Base-by-base conservation (phyloP, 2,329 filamentous ascomycete species). In the Colletotrichum destructivum region DNA sequence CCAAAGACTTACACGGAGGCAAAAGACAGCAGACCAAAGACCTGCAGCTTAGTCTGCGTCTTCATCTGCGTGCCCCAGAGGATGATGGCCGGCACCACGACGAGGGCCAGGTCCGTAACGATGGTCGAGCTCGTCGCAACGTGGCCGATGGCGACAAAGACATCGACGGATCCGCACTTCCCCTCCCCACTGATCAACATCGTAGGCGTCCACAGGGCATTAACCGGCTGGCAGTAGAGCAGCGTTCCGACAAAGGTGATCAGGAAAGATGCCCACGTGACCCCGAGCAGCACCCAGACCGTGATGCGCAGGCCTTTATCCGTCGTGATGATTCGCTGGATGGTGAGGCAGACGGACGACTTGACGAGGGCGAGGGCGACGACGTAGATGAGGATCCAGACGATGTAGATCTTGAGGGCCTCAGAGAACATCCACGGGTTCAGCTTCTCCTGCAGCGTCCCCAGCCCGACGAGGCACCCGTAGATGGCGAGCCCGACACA, bases 301-400 rank as follows among this genome's bases (percentile, higher is more conserved):
- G 75, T 69, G 21, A 77, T 71, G n/a, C 74, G 75, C 35, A 77
- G 70, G 18, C 31, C 46, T 5, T 40, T 67, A 18, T 74, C 26
- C 2, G 77, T 77, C 0, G 61, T 79, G 46, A 76, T 74, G n/a
- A 69, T 83, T 12, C 83, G 75, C 44, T 81, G 79, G 0, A 83
- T 80, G 44, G 77, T 80, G 11, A 79, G 76, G 59, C 82, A 83
- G 76, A 77, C 78, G 44, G 82, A 83, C 21, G 81, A 81, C 52
- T 79, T 79, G 73, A 79, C 72, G 21, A 75, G 67, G 15, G 75
- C 73, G 31, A 78, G 65, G 5, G 74, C 72, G 42, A 67, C 51
- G 26, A 78, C 75, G 67, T 79, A 79, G 18, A 75, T 66, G n/a
- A 78, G 55, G 61, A 78, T 78, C 76, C 77, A 78, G 44, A 78